Percentiles rank a stretch among this genome's conserved stretches.
These are phyloP conservation scores for Luzula sylvatica DNA, from an alignment of 176 grass and related monocot species.

Conservation along the genomic window DNA sequence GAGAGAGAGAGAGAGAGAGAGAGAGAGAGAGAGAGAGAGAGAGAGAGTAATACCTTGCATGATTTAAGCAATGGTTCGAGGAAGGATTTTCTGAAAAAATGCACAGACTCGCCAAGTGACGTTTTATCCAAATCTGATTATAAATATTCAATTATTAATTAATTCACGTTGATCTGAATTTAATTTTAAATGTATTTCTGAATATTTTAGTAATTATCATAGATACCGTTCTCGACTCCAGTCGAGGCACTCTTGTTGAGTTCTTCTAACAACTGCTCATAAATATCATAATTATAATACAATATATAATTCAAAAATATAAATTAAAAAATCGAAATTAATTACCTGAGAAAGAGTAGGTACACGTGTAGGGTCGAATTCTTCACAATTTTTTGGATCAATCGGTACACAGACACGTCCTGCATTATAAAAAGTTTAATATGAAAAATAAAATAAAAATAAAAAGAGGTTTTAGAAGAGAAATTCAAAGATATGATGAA, in stretches of 20 bases:
- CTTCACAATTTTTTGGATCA: conserved; percentile 66
- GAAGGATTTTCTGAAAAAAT: conserved; percentile 65
- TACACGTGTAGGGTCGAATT: conserved; percentile 72
- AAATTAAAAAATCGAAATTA: conserved; percentile 6
- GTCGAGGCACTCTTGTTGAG: conserved; percentile 43
- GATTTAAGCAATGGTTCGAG: conserved; percentile 63
- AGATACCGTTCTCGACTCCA: conserved; percentile 51
- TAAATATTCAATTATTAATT: too few relatives aligned
- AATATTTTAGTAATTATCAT: too few relatives aligned
- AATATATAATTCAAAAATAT: conserved; percentile 1
- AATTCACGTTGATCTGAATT: too few relatives aligned
- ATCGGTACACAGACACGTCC: conserved; percentile 83
- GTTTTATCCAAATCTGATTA: conserved; percentile 76
- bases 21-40: too few relatives aligned
- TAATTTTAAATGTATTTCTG: too few relatives aligned
- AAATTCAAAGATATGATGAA: not conserved
- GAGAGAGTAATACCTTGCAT: conserved; percentile 48
- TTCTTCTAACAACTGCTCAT: conserved; percentile 58
- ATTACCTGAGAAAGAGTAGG: conserved; percentile 65
- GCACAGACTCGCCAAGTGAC: conserved; percentile 45
- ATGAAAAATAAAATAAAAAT: conserved; percentile 6
- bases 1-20: not conserved
- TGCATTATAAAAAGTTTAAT: conserved; percentile 23
- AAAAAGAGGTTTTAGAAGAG: not conserved
- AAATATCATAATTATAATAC: conserved; percentile 9